phyloP scores from a whole-genome alignment of 306 rosid species.

The Abrus pulchellus region DNA sequence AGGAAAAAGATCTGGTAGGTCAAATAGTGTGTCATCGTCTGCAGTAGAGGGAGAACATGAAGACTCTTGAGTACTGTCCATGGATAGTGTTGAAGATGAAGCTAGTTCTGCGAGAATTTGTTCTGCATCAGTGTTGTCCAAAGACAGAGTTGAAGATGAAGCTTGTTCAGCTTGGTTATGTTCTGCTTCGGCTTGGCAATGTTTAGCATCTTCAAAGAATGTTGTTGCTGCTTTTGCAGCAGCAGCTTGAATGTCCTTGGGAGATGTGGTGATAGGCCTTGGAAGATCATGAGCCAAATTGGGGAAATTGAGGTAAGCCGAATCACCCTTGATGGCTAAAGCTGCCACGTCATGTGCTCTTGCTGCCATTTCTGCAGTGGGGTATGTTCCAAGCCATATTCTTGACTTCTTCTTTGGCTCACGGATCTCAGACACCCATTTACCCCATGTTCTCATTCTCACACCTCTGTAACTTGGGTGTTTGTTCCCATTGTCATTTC shows the following conservation, averaged over 20 bases:
- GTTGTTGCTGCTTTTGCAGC: constrained; percentile 82
- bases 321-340: constrained; percentile 80
- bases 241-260: constrained; percentile 92
- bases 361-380: constrained; percentile 93
- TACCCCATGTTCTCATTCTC: constrained; percentile 88
- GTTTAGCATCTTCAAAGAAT: constrained; percentile 42
- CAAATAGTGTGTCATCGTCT: constrained; percentile 71
- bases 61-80: constrained; percentile 49
- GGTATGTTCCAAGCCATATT: constrained; percentile 94
- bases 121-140: constrained; percentile 41
- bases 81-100: constrained; percentile 40
- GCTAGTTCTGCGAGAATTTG: constrained; percentile 34
- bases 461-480: constrained; percentile 84
- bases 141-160: constrained; percentile 44
- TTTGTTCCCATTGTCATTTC: constrained; percentile 50
- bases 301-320: constrained; percentile 90
- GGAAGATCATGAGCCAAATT: constrained; percentile 69
- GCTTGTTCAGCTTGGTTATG: constrained; percentile 36
- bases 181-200: constrained; percentile 34
- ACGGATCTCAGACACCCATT: constrained; percentile 92
- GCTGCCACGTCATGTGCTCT: constrained; percentile 96
- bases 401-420: constrained; percentile 93
- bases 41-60: constrained; percentile 51
- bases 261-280: constrained; percentile 67
- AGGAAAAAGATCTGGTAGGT: constrained; percentile 83